Conservation (phyloP, 169 alveolate species). For the Plasmodium gonderi region DNA sequence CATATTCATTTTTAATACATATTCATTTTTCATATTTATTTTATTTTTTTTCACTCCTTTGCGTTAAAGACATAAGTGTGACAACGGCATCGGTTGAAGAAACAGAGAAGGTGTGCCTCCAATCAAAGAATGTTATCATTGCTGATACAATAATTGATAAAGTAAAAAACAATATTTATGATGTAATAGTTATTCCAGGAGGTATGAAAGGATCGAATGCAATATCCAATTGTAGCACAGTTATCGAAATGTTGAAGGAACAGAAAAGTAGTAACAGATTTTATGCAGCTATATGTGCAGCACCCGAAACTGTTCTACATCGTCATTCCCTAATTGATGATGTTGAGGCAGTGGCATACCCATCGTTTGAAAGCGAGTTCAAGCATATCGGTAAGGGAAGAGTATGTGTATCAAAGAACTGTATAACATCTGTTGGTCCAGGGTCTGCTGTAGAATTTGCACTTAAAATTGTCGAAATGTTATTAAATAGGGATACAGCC, state of each 20-base stretch:
- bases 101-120: constrained; percentile 52
- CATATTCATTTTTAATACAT: no score
- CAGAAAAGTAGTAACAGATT: constrained; percentile 79
- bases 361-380: constrained; percentile 82
- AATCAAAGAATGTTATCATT: constrained; percentile 51
- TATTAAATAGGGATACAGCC: constrained; percentile 75
- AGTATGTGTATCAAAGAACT: constrained; percentile 81
- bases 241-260: constrained; percentile 77
- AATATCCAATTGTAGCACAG: constrained; percentile 22
- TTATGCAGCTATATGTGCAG: constrained; percentile 88
- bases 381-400: constrained; percentile 82
- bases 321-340: constrained; percentile 84
- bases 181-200: constrained; percentile 84
- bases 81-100: constrained; percentile 68
- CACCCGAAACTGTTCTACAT: constrained; percentile 83
- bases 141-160: constrained; percentile 80
- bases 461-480: constrained; percentile 81
- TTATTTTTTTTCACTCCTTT: no score
- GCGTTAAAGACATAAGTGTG: constrained; percentile 73
- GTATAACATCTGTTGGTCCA: constrained; percentile 85
- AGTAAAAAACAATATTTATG: constrained; percentile 76
- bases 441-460: constrained; percentile 86
- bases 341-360: constrained; percentile 81
- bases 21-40: no score
- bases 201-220: constrained; percentile 83